Evolutionary conservation across 192 early-diverging fungal species (phyloP).

Genomic region (Linnemannia hyalina): DNA sequence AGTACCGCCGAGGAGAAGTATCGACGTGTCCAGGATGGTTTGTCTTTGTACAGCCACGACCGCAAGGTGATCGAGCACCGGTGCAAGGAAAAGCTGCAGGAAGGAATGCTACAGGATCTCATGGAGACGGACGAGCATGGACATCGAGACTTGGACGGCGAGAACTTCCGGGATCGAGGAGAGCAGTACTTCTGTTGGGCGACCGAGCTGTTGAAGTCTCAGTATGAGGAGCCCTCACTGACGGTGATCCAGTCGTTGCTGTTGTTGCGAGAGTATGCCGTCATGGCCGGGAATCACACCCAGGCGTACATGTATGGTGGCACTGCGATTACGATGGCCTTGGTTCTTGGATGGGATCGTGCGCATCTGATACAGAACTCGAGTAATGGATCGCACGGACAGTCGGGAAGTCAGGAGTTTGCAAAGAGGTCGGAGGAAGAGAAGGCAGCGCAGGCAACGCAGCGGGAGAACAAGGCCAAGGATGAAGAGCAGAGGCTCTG

Average conservation of each 20-base stretch:
- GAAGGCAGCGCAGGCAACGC: slow-evolving; percentile 10
- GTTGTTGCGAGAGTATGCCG: slow-evolving; percentile 46
- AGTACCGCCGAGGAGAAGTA: slow-evolving; percentile 30
- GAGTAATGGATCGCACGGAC: not conserved
- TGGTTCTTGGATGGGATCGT: slow-evolving; percentile 51
- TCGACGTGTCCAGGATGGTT: slow-evolving; percentile 16
- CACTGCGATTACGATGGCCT: slow-evolving; percentile 50
- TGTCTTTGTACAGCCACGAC: slow-evolving; percentile 12
- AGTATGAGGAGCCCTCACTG: slow-evolving; percentile 46
- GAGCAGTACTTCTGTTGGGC: slow-evolving; percentile 55
- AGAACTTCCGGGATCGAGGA: slow-evolving; percentile 34
- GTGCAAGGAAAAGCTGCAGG: slow-evolving; percentile 11
- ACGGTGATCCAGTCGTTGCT: slow-evolving; percentile 42
- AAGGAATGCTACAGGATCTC: slow-evolving; percentile 25
- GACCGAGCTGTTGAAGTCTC: slow-evolving; percentile 24
- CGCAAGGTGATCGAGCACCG: not conserved
- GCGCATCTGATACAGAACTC: slow-evolving; percentile 10
- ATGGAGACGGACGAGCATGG: slow-evolving; percentile 50
- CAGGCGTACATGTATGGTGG: slow-evolving; percentile 54
- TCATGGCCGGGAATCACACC: slow-evolving; percentile 50
- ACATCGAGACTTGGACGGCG: slow-evolving; percentile 11
- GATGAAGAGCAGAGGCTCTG: slow-evolving; percentile 49
- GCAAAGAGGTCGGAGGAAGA: not conserved
- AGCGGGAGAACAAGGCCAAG: slow-evolving; percentile 26
- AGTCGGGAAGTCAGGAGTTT: not conserved